Base-by-base conservation (phyloP, 2,329 filamentous ascomycete species). In the Fusarium aywerte region DNA sequence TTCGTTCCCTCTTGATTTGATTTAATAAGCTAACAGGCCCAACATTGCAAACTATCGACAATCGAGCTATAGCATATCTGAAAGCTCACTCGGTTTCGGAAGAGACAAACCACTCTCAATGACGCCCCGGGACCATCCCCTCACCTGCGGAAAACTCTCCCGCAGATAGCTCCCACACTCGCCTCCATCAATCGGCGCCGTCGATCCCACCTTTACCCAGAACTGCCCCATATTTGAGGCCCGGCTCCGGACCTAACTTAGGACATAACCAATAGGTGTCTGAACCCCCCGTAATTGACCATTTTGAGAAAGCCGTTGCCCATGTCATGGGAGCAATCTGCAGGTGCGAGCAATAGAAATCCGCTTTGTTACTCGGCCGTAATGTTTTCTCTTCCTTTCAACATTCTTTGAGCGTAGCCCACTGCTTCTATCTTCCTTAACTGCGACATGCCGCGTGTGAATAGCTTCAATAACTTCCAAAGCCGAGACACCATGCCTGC, bases 211-310 rank as follows among this genome's bases (percentile, higher is more conserved):
- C 42, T 61, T 38, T 45, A 43, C 44, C 58, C 58, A 61, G n/a
- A 27, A 40, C 18, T 32, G 20, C 25, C 66, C 66, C 62, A 64
- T 67, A 64, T 63, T 67, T 65, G 64, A 59, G 67, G 61, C 71
- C 71, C 70, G 67, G 67, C 71, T 72, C 62, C 67, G 67, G 70
- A 65, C 48, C 20, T 39, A 31, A 65, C 48, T 18, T 39, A 31
- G 33, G 44, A 25, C 35, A 36, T 42, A 56, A 40, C 69, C 67
- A 69, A 71, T 73, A 23, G 40, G 39, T 52, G 40, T 48, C n/a
- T 32, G 39, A 58, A 44, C 43, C 51, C 58, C 43, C 50, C 43
- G 39, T 56, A 40, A 49, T 63, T 38, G 38, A 35, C 43, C 50
- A 38, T 44, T 63, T 62, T 48, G 56, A 59, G 56, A 47, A 56